Conservation (phyloP, 139 green algal species). For the Haematococcus lacustris region DNA sequence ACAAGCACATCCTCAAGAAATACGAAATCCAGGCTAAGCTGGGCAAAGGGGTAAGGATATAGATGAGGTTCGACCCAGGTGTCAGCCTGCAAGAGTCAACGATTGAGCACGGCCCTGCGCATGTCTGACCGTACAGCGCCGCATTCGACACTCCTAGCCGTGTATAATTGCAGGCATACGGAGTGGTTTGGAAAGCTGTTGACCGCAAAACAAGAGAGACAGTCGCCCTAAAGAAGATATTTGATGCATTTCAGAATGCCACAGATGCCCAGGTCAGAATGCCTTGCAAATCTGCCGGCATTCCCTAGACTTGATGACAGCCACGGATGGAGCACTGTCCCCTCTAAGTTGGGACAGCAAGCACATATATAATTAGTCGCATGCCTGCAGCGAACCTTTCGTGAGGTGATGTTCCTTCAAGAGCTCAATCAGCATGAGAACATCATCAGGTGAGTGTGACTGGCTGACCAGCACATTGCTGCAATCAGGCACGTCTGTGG, state of each 20-base stretch:
- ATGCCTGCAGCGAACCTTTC: constrained; percentile 81
- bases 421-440: constrained; percentile 90
- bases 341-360: too few species aligned
- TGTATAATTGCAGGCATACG: constrained; percentile 82
- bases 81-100: too few species aligned
- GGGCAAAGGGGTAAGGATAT: constrained; percentile 73
- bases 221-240: constrained; percentile 97
- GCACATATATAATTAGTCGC: too few species aligned
- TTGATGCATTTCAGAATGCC: constrained; percentile 96
- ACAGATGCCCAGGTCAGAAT: constrained; percentile 86
- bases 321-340: too few species aligned
- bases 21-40: constrained; percentile 92
- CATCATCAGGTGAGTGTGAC: constrained; percentile 74
- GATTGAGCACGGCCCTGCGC: too few species aligned
- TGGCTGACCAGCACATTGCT: too few species aligned
- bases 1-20: constrained; percentile 87
- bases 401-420: constrained; percentile 98
- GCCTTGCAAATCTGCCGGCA: too few species aligned
- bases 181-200: constrained; percentile 93
- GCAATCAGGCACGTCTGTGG: too few species aligned
- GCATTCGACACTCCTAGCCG: too few species aligned
- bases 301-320: too few species aligned
- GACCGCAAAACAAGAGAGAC: constrained; percentile 79
- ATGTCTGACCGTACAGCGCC: too few species aligned
- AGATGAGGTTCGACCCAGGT: too few species aligned